Evolutionary conservation across 352 stramenopile genomes (phyloP).

Genomic region (Paralagenidium karlingii): DNA sequence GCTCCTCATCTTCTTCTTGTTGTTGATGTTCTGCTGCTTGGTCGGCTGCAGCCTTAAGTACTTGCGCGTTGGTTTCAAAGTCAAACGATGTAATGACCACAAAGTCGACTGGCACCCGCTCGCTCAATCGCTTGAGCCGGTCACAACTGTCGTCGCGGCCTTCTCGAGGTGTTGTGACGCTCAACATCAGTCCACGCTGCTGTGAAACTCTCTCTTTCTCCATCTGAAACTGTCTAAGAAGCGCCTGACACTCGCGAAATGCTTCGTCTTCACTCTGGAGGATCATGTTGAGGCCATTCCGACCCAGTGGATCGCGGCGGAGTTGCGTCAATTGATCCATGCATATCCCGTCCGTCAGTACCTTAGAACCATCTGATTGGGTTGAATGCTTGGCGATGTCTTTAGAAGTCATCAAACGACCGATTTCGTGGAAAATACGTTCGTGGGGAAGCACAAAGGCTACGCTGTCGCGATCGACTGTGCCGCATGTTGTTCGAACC

Average conservation of each 20-base stretch:
- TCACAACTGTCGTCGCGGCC: slow-evolving; percentile 21
- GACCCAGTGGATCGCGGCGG: slow-evolving; percentile 19
- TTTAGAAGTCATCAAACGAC: neutral
- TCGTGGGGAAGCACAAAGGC: slow-evolving; percentile 33
- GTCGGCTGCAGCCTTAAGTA: too few species aligned
- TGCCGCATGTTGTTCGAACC: too few species aligned
- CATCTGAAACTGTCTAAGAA: too few species aligned
- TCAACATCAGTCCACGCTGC: slow-evolving; percentile 19
- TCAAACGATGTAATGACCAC: slow-evolving; percentile 46
- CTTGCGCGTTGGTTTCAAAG: slow-evolving; percentile 8
- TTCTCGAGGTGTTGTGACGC: slow-evolving; percentile 33
- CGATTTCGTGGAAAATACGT: slow-evolving; percentile 42
- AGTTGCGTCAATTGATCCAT: slow-evolving; percentile 41
- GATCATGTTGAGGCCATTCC: slow-evolving; percentile 30
- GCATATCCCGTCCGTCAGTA: slow-evolving; percentile 20
- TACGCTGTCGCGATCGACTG: too few species aligned
- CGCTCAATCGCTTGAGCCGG: slow-evolving; percentile 9
- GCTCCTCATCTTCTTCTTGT: too few species aligned
- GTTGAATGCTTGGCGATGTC: too few species aligned
- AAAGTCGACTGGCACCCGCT: slow-evolving; percentile 30
- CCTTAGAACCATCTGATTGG: too few species aligned
- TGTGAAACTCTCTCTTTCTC: too few species aligned
- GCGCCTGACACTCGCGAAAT: slow-evolving; percentile 45
- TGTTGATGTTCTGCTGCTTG: too few species aligned
- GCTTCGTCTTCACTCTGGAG: slow-evolving; percentile 62